Percentiles rank a stretch among this genome's conserved stretches.
Conservation (phyloP, 345 rosid species). For the Eucalyptus microcorys region DNA sequence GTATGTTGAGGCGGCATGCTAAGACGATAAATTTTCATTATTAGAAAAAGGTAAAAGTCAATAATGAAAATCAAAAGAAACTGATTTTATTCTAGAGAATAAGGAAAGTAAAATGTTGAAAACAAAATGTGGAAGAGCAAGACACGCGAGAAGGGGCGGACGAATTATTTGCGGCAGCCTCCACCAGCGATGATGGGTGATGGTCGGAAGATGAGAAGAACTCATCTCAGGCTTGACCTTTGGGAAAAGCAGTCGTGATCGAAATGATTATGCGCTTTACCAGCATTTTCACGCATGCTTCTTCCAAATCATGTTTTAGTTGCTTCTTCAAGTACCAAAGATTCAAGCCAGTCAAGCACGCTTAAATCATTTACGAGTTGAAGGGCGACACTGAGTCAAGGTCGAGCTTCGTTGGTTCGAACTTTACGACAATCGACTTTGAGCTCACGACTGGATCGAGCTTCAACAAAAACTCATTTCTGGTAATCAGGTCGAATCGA, state of each 20-base stretch:
- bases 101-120: neutral
- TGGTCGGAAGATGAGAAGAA: neutral
- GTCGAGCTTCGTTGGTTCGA: neutral
- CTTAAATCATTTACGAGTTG: neutral
- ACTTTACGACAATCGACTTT: neutral
- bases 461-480: neutral
- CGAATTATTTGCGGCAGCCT: neutral
- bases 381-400: neutral
- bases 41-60: neutral
- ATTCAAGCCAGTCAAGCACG: neutral
- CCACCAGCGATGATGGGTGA: neutral
- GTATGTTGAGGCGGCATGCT: neutral
- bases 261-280: neutral
- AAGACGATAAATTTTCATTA: neutral
- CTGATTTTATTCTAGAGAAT: neutral
- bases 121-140: neutral
- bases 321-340: neutral
- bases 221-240: neutral
- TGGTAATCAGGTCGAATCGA: neutral
- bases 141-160: neutral
- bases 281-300: neutral
- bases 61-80: no score
- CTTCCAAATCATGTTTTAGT: neutral
- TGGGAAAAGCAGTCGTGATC: neutral
- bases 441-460: neutral